A percentile compares a stretch with the other conserved stretches of the same genome.
These are phyloP conservation scores for Flaveria trinervia DNA, from an alignment of 129 eudicot genomes.

Conservation along the genomic window DNA sequence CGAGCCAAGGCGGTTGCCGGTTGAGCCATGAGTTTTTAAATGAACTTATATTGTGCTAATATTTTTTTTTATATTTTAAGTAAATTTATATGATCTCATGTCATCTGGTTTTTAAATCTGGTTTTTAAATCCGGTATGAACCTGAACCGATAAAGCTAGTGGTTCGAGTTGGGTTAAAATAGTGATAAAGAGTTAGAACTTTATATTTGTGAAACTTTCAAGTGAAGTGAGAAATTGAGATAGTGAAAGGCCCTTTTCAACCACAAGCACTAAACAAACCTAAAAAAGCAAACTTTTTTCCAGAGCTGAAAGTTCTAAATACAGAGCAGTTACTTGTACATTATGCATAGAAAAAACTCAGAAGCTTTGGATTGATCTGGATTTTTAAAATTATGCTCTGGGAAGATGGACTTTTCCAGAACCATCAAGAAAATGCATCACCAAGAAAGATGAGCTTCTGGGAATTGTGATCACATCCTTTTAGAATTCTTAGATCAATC, in stretches of 20 bases:
- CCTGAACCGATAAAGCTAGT: no score
- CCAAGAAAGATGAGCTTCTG: constrained; percentile 39
- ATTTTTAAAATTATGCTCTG: constrained; percentile 11
- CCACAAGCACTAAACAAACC: constrained; percentile 29
- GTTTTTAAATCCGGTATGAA: no score
- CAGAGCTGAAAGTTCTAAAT: constrained; percentile 20
- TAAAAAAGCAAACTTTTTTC: constrained; percentile 18
- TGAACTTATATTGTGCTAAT: no score
- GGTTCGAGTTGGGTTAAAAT: no score
- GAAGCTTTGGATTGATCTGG: constrained; percentile 18
- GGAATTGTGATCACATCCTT: constrained; percentile 31
- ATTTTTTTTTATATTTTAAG: no score
- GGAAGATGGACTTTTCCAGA: constrained; percentile 23
- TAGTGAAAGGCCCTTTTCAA: constrained; percentile 29
- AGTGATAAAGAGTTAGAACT: not conserved
- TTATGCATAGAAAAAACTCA: not conserved
- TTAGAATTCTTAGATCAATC: constrained; percentile 25
- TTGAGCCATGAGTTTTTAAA: no score
- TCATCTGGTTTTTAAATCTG: no score
- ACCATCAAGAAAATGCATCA: constrained; percentile 31
- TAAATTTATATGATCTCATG: no score
- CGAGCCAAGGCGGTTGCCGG: no score
- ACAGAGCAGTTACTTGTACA: constrained; percentile 22
- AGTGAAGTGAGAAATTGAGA: constrained; percentile 18
- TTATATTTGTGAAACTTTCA: constrained; percentile 12